These are phyloP conservation scores for Alternaria triticina DNA, from an alignment of 2,329 filamentous ascomycete species.

Conservation along the genomic window DNA sequence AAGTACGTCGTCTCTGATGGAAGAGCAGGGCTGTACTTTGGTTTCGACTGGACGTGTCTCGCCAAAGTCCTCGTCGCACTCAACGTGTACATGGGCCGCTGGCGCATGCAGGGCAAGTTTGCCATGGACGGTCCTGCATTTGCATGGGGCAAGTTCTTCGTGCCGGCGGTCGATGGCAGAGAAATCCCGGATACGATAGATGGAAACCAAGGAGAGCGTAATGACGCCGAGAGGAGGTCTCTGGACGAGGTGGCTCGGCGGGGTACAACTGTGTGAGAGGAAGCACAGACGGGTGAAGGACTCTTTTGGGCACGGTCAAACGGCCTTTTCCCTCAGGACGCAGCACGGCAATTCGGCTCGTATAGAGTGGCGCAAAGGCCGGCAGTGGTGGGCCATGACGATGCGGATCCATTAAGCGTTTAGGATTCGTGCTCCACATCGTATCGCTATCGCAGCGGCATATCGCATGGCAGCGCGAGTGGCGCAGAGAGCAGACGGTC, in stretches of 20 bases:
- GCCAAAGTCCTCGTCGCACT: constrained; percentile 34
- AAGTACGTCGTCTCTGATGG: constrained; percentile 12
- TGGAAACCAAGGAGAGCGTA: background rate
- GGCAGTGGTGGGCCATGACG: background rate
- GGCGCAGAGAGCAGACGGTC: constrained; percentile 1
- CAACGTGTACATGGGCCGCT: constrained; percentile 40
- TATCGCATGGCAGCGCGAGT: background rate
- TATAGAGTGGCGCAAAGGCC: constrained; percentile 5
- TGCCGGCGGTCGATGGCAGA: constrained; percentile 10
- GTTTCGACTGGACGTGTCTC: constrained; percentile 25
- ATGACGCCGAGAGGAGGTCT: background rate
- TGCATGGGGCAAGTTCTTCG: constrained; percentile 31
- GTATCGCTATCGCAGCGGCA: constrained; percentile 10
- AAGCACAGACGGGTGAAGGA: background rate
- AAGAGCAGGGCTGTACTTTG: constrained; percentile 27
- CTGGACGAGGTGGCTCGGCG: background rate
- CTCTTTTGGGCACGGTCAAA: constrained; percentile 7
- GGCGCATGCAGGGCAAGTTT: constrained; percentile 32
- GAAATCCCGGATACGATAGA: constrained; percentile 1
- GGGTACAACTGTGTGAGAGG: background rate
- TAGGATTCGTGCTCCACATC: background rate
- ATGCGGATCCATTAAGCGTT: background rate
- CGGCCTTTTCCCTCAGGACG: background rate
- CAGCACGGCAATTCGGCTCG: constrained; percentile 11
- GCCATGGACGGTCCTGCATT: constrained; percentile 29